phyloP scores from a whole-genome alignment of 1,284 basidiomycete genomes.

The Boletus semigastroideus region DNA sequence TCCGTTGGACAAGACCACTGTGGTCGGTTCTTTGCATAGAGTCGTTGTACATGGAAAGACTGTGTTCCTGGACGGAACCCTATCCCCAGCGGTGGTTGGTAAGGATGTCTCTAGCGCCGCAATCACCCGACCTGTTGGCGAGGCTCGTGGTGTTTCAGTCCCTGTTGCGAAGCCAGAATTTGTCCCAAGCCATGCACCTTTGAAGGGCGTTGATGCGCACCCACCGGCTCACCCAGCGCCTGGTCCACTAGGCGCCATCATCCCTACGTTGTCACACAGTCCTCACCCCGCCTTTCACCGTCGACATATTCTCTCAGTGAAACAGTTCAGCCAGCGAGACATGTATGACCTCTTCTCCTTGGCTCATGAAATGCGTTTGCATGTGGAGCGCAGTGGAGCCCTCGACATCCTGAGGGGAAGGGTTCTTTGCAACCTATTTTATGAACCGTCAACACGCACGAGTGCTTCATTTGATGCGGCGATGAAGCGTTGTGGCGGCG shows the following conservation, averaged over 20 bases:
- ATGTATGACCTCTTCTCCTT: conserved; percentile 93
- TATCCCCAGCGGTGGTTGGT: conserved; percentile 63
- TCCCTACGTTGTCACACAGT: conserved; percentile 41
- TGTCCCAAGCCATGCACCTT: conserved; percentile 28
- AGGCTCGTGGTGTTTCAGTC: conserved; percentile 16
- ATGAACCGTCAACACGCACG: conserved; percentile 96
- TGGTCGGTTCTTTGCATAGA: conserved; percentile 83
- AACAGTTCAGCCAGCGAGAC: conserved; percentile 90
- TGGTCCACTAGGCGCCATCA: conserved; percentile 30
- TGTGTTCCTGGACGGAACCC: conserved; percentile 86
- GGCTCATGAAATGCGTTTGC: conserved; percentile 94
- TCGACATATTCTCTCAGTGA: conserved; percentile 92
- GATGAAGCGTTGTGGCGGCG: conserved; percentile 97
- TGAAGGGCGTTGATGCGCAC: conserved; percentile 23
- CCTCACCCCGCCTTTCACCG: conserved; percentile 77
- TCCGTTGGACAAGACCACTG: conserved; percentile 67
- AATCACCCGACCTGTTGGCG: conserved; percentile 44
- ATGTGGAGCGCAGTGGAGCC: conserved; percentile 89
- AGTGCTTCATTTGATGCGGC: conserved; percentile 98
- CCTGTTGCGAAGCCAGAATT: conserved; percentile 30
- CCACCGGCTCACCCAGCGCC: conserved; percentile 14
- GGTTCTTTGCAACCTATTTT: conserved; percentile 95
- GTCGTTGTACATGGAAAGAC: conserved; percentile 94
- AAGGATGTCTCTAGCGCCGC: conserved; percentile 81
- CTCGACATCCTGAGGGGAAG: conserved; percentile 91